Conservation (phyloP, 176 grass and related monocot species). For the Avena eriantha region DNA sequence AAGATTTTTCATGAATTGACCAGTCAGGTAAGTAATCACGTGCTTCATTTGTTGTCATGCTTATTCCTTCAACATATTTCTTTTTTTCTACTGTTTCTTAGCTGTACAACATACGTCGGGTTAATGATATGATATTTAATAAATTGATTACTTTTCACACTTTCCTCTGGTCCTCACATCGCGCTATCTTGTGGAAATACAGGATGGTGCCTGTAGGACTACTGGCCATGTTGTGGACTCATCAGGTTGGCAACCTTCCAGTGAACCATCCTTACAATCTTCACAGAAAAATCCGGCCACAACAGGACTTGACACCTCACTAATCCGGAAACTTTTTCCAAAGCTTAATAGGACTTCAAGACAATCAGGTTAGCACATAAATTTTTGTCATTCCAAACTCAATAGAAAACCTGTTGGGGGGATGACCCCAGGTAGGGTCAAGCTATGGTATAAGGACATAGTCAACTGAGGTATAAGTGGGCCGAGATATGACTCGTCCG, state of each 20-base stretch:
- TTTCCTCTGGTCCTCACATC: not conserved
- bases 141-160: not conserved
- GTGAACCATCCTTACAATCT: not conserved
- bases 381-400: not conserved
- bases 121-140: not conserved
- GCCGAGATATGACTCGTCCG: too few species aligned
- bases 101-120: not conserved
- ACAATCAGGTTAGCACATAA: constrained; percentile 29
- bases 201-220: not conserved
- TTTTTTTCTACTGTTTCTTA: not conserved
- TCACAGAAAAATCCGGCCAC: not conserved
- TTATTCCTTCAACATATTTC: not conserved
- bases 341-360: not conserved
- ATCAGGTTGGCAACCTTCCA: not conserved
- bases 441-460: too few species aligned
- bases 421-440: too few species aligned
- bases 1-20: constrained; percentile 10
- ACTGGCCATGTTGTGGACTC: not conserved
- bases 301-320: constrained; percentile 7
- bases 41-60: not conserved
- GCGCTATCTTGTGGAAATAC: not conserved
- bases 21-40: not conserved
- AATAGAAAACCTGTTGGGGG: too few species aligned
- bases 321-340: not conserved
- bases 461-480: too few species aligned